Percentiles rank a stretch among this genome's conserved stretches.
phyloP scores from a whole-genome alignment of 2,329 filamentous ascomycete genomes.

The Ampelomyces quisqualis region DNA sequence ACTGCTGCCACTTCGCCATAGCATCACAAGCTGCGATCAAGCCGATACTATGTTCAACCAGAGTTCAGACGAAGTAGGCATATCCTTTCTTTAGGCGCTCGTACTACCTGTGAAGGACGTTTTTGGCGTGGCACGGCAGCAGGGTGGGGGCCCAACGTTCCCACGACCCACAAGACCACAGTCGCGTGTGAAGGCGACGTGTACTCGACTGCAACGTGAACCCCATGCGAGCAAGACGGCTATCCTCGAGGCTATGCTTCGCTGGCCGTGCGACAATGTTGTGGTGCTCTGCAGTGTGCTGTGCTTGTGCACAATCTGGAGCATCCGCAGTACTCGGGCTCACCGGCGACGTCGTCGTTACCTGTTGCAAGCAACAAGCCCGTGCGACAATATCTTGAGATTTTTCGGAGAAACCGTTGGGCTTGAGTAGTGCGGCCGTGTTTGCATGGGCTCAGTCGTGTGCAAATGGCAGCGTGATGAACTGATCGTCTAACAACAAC shows the following conservation, averaged over 20 bases:
- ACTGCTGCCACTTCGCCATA: too few relatives aligned
- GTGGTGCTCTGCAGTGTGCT: slow-evolving; percentile 13
- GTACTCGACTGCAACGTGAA: slow-evolving; percentile 13
- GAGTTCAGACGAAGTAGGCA: background rate
- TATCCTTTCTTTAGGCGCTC: slow-evolving; percentile 7
- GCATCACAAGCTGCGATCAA: too few relatives aligned
- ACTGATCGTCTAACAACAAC: background rate
- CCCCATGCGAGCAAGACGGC: slow-evolving; percentile 8
- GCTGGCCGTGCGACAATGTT: slow-evolving; percentile 15
- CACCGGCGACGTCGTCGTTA: too few relatives aligned
- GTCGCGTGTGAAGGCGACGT: slow-evolving; percentile 5
- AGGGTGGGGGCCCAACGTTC: too few relatives aligned
- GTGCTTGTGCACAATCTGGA: slow-evolving; percentile 8
- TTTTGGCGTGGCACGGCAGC: slow-evolving; percentile 19
- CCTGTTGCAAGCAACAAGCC: too few relatives aligned
- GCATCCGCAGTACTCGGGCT: too few relatives aligned
- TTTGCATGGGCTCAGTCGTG: background rate
- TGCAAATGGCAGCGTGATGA: background rate
- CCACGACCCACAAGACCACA: slow-evolving; percentile 5
- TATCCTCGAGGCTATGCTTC: slow-evolving; percentile 8
- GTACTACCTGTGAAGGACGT: slow-evolving; percentile 13
- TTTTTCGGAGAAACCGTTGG: too few relatives aligned
- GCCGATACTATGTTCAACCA: too few relatives aligned
- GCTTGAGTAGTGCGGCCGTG: too few relatives aligned
- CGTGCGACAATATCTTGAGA: too few relatives aligned